phyloP scores from a whole-genome alignment of 1,284 basidiomycete genomes.

The Leccinum variabile region DNA sequence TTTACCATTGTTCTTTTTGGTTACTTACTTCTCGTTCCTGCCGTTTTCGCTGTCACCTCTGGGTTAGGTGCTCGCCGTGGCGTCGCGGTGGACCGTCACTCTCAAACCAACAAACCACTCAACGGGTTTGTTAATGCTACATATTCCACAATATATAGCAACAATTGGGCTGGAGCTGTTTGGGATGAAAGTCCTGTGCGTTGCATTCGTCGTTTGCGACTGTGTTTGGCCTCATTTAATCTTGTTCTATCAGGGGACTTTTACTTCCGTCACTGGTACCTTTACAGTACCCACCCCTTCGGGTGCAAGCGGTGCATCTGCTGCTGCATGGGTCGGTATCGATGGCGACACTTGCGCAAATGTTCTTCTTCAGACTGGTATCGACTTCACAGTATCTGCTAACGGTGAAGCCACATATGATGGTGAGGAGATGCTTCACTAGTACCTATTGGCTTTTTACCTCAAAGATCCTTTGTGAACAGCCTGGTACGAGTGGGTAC shows the following conservation, averaged over 20 bases:
- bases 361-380: conserved; percentile 12
- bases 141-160: not conserved
- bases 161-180: not conserved
- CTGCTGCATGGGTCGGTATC: conserved; percentile 13
- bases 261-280: conserved; percentile 6
- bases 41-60: conserved; percentile 2
- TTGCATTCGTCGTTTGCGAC: not conserved
- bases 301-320: not conserved
- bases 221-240: not conserved
- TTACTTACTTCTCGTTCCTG: conserved; percentile 3
- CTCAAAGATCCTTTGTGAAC: conserved; percentile 1
- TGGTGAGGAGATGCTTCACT: not conserved
- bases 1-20: not conserved
- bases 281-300: conserved; percentile 4
- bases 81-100: not conserved
- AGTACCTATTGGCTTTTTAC: not conserved
- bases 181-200: not conserved
- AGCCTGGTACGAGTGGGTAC: conserved; percentile 10
- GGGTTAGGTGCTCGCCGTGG: not conserved
- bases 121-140: not conserved
- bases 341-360: conserved; percentile 6
- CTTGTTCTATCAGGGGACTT: conserved; percentile 6
- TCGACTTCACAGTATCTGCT: not conserved
- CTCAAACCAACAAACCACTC: not conserved
- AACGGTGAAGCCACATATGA: not conserved